These are phyloP conservation scores for Dipteronia sinensis DNA, from an alignment of 345 rosid genomes.

Conservation along the genomic window DNA sequence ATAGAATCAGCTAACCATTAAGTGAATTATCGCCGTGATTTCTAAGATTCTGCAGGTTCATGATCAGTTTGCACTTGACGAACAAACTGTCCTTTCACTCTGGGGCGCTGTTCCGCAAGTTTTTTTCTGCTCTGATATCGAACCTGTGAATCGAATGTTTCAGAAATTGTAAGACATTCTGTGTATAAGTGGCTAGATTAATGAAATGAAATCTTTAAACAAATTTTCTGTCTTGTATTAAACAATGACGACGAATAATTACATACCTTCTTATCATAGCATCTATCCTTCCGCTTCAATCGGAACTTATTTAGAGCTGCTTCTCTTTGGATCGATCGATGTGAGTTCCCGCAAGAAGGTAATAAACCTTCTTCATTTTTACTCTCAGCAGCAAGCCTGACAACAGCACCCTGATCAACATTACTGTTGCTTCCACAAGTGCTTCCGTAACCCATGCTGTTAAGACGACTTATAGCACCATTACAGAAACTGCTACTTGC, in stretches of 20 bases:
- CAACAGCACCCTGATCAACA: constrained; percentile 41
- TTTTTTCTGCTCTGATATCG: constrained; percentile 77
- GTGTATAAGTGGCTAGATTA: neutral
- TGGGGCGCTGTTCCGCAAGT: constrained; percentile 76
- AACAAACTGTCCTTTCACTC: constrained; percentile 80
- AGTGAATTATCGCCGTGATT: constrained; percentile 23
- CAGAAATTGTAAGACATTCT: neutral
- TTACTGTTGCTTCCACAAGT: constrained; percentile 51
- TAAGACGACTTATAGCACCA: constrained; percentile 45
- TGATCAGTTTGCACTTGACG: constrained; percentile 43
- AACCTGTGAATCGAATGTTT: constrained; percentile 41
- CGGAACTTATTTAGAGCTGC: constrained; percentile 90
- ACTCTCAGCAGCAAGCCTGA: constrained; percentile 48
- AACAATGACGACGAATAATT: neutral
- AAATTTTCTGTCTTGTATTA: neutral
- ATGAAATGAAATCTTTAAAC: neutral
- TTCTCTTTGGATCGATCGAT: constrained; percentile 69
- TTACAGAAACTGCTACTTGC: constrained; percentile 64
- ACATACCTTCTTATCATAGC: constrained; percentile 88
- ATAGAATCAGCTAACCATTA: constrained; percentile 11
- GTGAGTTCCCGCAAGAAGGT: constrained; percentile 37
- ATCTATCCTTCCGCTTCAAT: constrained; percentile 90
- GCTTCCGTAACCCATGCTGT: constrained; percentile 52
- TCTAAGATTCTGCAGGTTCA: constrained; percentile 27
- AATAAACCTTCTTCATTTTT: constrained; percentile 48